Percentiles rank a stretch among this genome's conserved stretches.
These are phyloP conservation scores for Lichtheimia ramosa DNA, from an alignment of 371 early-diverging fungal genomes.

Conservation along the genomic window DNA sequence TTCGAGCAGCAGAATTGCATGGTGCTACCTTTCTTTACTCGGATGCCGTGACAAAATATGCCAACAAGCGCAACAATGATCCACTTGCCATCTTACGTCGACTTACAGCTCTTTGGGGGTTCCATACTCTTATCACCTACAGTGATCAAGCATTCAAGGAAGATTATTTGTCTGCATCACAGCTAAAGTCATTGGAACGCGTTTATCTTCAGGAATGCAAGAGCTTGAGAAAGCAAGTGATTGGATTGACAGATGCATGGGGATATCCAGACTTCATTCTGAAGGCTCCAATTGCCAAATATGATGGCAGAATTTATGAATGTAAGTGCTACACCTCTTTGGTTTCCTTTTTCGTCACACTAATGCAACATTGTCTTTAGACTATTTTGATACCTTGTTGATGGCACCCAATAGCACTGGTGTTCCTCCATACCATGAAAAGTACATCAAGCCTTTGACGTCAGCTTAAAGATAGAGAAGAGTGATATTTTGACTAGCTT, in stretches of 20 bases:
- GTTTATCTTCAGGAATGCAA: slow-evolving; percentile 52
- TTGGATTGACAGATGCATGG: slow-evolving; percentile 65
- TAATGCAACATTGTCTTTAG: slow-evolving; percentile 7
- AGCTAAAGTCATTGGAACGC: slow-evolving; percentile 45
- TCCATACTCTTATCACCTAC: slow-evolving; percentile 43
- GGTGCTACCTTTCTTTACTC: slow-evolving; percentile 34
- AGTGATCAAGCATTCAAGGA: slow-evolving; percentile 54
- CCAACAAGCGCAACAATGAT: slow-evolving; percentile 24
- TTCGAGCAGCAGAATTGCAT: slow-evolving; percentile 36
- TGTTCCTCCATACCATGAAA: slow-evolving; percentile 34
- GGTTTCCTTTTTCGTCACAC: background rate
- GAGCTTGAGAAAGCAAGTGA: slow-evolving; percentile 54
- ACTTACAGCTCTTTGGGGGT: slow-evolving; percentile 35
- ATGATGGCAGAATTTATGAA: slow-evolving; percentile 64
- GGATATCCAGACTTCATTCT: slow-evolving; percentile 65
- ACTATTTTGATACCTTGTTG: slow-evolving; percentile 45
- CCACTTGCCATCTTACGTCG: slow-evolving; percentile 31
- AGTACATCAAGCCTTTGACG: slow-evolving; percentile 47
- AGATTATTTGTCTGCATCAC: slow-evolving; percentile 44
- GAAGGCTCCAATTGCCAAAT: slow-evolving; percentile 65
- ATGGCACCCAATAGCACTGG: slow-evolving; percentile 34
- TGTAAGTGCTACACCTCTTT: slow-evolving; percentile 11
- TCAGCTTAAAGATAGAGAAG: too few relatives aligned
- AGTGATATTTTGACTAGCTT: too few relatives aligned
- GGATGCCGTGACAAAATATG: slow-evolving; percentile 29